A percentile compares a stretch with the other conserved stretches of the same genome.
These are phyloP conservation scores for Chlorella sp. DNA, from an alignment of 139 green algal genomes.

Conservation along the genomic window DNA sequence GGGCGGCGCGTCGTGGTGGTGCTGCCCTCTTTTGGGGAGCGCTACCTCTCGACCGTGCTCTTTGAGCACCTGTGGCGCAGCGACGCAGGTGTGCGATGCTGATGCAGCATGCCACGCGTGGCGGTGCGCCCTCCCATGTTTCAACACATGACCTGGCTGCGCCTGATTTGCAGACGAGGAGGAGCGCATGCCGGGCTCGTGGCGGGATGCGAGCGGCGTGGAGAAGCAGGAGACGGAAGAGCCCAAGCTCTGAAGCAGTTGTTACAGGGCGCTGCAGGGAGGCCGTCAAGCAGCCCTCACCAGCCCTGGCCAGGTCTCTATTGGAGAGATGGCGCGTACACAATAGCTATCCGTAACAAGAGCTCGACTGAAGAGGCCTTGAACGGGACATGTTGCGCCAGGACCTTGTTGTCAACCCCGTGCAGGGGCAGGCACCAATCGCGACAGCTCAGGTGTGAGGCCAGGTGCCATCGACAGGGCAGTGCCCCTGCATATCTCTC, in stretches of 20 bases:
- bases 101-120: neutral
- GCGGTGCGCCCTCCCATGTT: neutral
- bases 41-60: conserved; percentile 93
- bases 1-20: conserved; percentile 93
- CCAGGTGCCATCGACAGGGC: too few relatives aligned
- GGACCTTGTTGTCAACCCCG: too few relatives aligned
- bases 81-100: neutral
- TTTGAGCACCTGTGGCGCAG: conserved; percentile 78
- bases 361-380: too few relatives aligned
- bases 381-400: too few relatives aligned
- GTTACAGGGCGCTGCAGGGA: too few relatives aligned
- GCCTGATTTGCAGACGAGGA: conserved; percentile 58
- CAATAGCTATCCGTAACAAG: too few relatives aligned
- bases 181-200: conserved; percentile 60
- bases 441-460: too few relatives aligned
- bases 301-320: too few relatives aligned
- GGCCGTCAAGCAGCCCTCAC: too few relatives aligned
- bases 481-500: too few relatives aligned
- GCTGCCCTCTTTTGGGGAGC: conserved; percentile 93
- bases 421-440: too few relatives aligned
- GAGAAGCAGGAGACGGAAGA: conserved; percentile 51
- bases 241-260: conserved; percentile 57
- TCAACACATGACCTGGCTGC: neutral
- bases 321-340: too few relatives aligned
- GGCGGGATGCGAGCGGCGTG: conserved; percentile 48